Conservation (phyloP, 2,329 filamentous ascomycete species). For the Pyrenophora seminiperda region DNA sequence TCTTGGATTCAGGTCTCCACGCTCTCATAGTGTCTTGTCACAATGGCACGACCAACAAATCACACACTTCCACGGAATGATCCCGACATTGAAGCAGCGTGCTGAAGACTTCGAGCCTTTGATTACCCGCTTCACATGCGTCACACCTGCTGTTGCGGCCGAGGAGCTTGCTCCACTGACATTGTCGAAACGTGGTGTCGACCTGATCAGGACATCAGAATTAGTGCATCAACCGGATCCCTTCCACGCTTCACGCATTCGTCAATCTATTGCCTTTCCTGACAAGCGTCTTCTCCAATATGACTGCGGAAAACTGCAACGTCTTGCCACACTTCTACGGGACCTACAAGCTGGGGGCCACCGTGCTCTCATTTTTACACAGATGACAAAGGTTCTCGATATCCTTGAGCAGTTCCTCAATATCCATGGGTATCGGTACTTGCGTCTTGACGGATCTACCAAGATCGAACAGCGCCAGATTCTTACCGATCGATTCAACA, state of each 20-base stretch:
- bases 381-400: constrained; percentile 98
- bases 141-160: constrained; percentile 86
- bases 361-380: constrained; percentile 95
- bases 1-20: constrained; percentile 40
- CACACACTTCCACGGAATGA: constrained; percentile 65
- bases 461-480: constrained; percentile 96
- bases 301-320: constrained; percentile 95
- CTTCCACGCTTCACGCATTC: constrained; percentile 92
- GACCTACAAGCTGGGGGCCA: constrained; percentile 88
- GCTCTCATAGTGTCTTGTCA: constrained; percentile 30
- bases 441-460: constrained; percentile 93
- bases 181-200: constrained; percentile 60
- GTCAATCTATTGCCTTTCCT: constrained; percentile 92
- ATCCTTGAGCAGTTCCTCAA: constrained; percentile 98
- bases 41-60: constrained; percentile 78
- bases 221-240: constrained; percentile 68
- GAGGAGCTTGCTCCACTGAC: constrained; percentile 75
- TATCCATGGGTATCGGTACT: constrained; percentile 95
- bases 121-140: constrained; percentile 87
- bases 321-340: constrained; percentile 82
- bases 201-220: constrained; percentile 62
- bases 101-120: constrained; percentile 73
- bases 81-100: constrained; percentile 75
- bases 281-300: constrained; percentile 96
- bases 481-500: constrained; percentile 94